Base-by-base conservation (phyloP, 495 filamentous ascomycete genomes). In the Neurospora sublineolata region DNA sequence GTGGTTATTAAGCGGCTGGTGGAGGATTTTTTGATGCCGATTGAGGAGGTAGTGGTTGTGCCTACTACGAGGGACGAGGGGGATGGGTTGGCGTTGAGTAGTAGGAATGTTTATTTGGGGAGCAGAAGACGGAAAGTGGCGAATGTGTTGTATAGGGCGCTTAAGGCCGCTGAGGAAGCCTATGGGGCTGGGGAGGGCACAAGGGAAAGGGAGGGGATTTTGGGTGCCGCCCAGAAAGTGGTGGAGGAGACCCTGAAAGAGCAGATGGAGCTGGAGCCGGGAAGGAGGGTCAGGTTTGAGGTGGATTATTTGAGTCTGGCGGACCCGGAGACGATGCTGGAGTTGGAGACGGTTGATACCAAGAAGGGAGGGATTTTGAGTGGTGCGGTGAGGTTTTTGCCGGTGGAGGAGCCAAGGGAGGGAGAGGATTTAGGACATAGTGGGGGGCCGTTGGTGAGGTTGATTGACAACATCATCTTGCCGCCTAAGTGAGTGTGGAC, bases 401-500 rank as follows among this genome's bases (percentile, higher is more conserved):
- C 93, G 0, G 81, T 97, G 8, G 91, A 95, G 77, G 85, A 86
- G 64, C 83, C 89, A 2, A 84, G 82, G 41, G 80, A 87, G 27
- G 90, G 84, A 1, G 93, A 98, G 81, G 88, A 92, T 70, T 79
- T 93, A 44, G 92, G 92, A 7, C 87, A 88, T 75, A 91, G 89
- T 36, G 84, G 83, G 30, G 89, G 89, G 0, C 84, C 92, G 8
- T 44, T 80, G 23, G 95, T 99, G 23, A 86, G 95, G 70, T 81
- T 99, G 78, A 97, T 99, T 79, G 95, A 99, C 78, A 99, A 99
- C 76, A 89, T 98, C 75, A 91, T 96, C 70, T 80, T 95, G 39
- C 82, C 86, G 74, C 86, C 89, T 0, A 23, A 33, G 1, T 44
- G 16, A 4, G n/a, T 7, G 14, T 20, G 18, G 9, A 60, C 0